These are phyloP conservation scores for Alopecurus myosuroides DNA, from an alignment of 176 grass and related monocot species.

Conservation along the genomic window DNA sequence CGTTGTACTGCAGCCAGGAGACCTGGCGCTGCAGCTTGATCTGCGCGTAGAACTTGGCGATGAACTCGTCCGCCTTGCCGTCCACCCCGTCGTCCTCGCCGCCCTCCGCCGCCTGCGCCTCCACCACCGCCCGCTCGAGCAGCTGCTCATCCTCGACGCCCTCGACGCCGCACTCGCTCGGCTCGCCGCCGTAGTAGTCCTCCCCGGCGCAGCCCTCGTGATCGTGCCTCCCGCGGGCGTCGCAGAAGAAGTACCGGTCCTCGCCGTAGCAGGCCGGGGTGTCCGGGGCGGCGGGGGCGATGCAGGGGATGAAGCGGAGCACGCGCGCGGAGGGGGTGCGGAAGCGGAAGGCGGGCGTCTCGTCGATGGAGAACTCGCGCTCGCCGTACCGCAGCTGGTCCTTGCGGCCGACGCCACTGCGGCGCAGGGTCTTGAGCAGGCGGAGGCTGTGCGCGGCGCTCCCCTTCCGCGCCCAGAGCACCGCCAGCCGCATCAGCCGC, in stretches of 20 bases:
- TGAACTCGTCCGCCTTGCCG: slow-evolving; percentile 80
- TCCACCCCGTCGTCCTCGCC: slow-evolving; percentile 52
- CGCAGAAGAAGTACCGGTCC: slow-evolving; percentile 36
- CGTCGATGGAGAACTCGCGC: slow-evolving; percentile 87
- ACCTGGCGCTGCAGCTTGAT: slow-evolving; percentile 75
- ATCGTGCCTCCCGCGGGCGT: neutral
- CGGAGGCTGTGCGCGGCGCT: slow-evolving; percentile 50
- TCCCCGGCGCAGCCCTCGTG: neutral
- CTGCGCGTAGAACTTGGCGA: slow-evolving; percentile 69
- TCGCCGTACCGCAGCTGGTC: slow-evolving; percentile 45
- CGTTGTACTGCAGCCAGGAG: slow-evolving; percentile 58
- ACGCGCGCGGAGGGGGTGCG: slow-evolving; percentile 47
- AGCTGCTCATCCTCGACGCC: neutral
- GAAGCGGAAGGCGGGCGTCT: slow-evolving; percentile 75
- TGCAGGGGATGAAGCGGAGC: slow-evolving; percentile 70
- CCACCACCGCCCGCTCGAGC: slow-evolving; percentile 10
- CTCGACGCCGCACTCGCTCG: neutral
- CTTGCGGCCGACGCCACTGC: neutral
- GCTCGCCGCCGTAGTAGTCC: neutral
- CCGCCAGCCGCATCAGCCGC: slow-evolving; percentile 52
- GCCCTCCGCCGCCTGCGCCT: slow-evolving; percentile 2
- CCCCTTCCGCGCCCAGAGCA: slow-evolving; percentile 59
- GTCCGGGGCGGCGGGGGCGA: slow-evolving; percentile 36
- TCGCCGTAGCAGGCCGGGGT: slow-evolving; percentile 37
- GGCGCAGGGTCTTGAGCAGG: slow-evolving; percentile 46